These are phyloP conservation scores for Durotheca rogersii DNA, from an alignment of 495 filamentous ascomycete genomes.

Conservation along the genomic window DNA sequence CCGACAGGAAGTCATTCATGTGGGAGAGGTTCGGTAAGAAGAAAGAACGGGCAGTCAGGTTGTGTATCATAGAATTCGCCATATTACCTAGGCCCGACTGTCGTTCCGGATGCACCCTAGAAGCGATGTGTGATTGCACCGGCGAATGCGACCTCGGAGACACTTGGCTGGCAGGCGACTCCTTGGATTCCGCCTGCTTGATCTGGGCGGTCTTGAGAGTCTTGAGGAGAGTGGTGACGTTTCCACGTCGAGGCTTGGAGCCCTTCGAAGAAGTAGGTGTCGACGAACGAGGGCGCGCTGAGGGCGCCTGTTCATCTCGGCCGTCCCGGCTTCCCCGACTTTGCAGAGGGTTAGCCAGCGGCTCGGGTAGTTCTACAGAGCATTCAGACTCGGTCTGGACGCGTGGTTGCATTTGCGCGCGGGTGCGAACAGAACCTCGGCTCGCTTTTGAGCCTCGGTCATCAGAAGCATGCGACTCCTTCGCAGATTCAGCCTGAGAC, in stretches of 20 bases:
- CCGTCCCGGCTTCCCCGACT: no score
- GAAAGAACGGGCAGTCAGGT: constrained; percentile 47
- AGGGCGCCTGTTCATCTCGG: constrained; percentile 29
- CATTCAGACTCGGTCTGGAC: constrained; percentile 48
- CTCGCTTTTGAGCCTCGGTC: constrained; percentile 31
- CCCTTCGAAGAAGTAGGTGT: constrained; percentile 13
- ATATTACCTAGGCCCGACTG: constrained; percentile 8
- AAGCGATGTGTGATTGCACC: constrained; percentile 19
- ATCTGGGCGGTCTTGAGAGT: constrained; percentile 32
- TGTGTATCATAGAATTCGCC: constrained; percentile 21
- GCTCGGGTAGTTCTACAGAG: constrained; percentile 41
- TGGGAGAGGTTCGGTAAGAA: constrained; percentile 48
- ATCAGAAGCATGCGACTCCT: constrained; percentile 20
- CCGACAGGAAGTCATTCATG: constrained; percentile 49
- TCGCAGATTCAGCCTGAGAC: constrained; percentile 1
- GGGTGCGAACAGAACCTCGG: constrained; percentile 29
- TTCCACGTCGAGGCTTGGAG: constrained; percentile 22
- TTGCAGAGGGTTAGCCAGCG: constrained; percentile 13
- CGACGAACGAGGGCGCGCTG: constrained; percentile 12
- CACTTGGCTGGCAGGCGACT: constrained; percentile 23
- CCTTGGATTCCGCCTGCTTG: constrained; percentile 24
- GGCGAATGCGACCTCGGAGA: constrained; percentile 24
- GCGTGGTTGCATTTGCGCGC: constrained; percentile 47
- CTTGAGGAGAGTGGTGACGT: constrained; percentile 32
- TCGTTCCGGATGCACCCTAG: constrained; percentile 16